Evolutionary conservation across 2,329 filamentous ascomycete species (phyloP), one percentile per base, ranked within the genome.

Genomic region (Fusarium algeriense): DNA sequence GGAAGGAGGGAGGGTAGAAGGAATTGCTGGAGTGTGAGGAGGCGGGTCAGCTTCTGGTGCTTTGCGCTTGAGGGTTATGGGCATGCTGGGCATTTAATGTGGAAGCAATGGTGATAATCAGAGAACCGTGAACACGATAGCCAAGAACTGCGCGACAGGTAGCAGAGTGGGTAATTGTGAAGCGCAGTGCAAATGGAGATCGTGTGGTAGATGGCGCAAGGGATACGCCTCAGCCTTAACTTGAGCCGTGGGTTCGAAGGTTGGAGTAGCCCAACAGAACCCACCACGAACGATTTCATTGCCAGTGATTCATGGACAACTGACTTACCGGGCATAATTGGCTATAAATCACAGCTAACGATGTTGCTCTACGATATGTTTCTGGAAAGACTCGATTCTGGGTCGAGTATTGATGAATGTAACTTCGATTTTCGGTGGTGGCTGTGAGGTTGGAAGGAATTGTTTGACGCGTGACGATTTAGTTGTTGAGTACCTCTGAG

Each of bases 1-100:
- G 19, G 94, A 97, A 19, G 96, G 95, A 23, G 95, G 94, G 7
- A 92, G 85, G 43, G 89, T 82, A 19, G 89, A 88, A 34, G 89
- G 89, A 59, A 88, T 84, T 67, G 84, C 83, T 80, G 77, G 74
- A 72, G 80, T 81, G 12, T 59, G 66, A 75, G 69, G 65, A 71
- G 64, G 64, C 69, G 74, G 69, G 77, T 84, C 79, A 82, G 80
- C 77, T 75, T 80, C 78, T 60, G 78, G 73, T 57, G 76, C 73
- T 69, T 78, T 81, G 66, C 77, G 76, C 74, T 85, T 81, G 75
- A 77, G 64, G 49, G 63, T 71, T 49, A 79, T 67, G 59, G 80
- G 75, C 80, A 80, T 81, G 63, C 52, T 68, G 69, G 58, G 40
- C 20, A 45, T 44, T 52, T 45, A 60, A 15, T 37, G 26, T 60